Percentiles rank a stretch among this genome's conserved stretches.
phyloP scores from a whole-genome alignment of 1,139 yeast species.

The Williopsis jadinii region DNA sequence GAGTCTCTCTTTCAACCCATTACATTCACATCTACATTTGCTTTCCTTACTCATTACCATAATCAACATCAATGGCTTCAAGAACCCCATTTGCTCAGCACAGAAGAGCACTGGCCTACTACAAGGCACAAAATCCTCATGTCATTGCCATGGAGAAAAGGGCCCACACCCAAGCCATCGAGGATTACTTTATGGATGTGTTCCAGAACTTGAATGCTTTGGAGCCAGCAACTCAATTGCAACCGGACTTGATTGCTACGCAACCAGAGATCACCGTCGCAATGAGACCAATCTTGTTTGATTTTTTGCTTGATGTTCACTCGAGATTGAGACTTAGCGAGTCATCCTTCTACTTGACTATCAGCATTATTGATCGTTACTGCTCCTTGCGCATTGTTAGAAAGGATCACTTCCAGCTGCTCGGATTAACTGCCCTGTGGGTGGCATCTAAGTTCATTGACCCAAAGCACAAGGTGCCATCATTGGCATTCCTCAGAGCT shows the following conservation, averaged over 20 bases:
- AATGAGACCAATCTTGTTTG: conserved; percentile 82
- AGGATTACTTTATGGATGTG: conserved; percentile 18
- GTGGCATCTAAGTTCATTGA: conserved; percentile 67
- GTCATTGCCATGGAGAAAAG: conserved; percentile 31
- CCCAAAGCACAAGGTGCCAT: conserved; percentile 58
- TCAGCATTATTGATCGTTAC: conserved; percentile 84
- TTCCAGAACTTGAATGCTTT: conserved; percentile 18
- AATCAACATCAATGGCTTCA: background rate
- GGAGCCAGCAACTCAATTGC: conserved; percentile 31
- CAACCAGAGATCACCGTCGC: conserved; percentile 92
- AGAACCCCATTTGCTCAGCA: conserved; percentile 18
- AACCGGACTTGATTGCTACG: conserved; percentile 66
- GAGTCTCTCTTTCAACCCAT: too few species aligned
- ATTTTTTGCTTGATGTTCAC: conserved; percentile 82
- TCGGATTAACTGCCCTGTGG: conserved; percentile 72
- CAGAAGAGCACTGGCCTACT: conserved; percentile 18
- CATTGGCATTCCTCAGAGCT: conserved; percentile 37
- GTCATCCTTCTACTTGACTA: conserved; percentile 72
- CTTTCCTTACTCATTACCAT: too few species aligned
- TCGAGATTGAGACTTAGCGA: conserved; percentile 67
- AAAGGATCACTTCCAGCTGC: conserved; percentile 57
- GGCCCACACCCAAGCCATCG: conserved; percentile 31
- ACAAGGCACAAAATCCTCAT: conserved; percentile 18
- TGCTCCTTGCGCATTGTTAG: conserved; percentile 83
- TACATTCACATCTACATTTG: too few species aligned